These are phyloP conservation scores for Fusarium sp. DNA, from an alignment of 2,329 filamentous ascomycete genomes.

Conservation along the genomic window DNA sequence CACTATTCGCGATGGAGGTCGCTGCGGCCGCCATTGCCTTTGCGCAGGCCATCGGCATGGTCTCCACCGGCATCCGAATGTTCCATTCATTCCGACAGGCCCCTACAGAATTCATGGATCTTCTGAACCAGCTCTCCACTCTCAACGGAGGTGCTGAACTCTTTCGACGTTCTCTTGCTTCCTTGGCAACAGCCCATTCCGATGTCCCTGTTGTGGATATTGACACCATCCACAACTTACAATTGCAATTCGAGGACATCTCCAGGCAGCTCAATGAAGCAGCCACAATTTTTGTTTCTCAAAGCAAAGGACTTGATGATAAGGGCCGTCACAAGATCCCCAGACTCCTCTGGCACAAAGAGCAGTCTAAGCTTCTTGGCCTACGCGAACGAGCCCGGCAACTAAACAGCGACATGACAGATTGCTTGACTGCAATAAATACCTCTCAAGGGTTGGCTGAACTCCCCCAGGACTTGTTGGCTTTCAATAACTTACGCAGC, in stretches of 20 bases:
- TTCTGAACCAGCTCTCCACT: not conserved
- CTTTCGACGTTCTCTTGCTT: not conserved
- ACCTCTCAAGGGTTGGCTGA: too few relatives aligned
- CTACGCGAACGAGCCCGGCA: too few relatives aligned
- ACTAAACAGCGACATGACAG: too few relatives aligned
- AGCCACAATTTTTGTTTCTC: not conserved
- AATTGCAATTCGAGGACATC: not conserved
- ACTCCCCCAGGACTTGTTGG: too few relatives aligned
- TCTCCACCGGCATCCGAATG: not conserved
- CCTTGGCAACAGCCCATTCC: not conserved
- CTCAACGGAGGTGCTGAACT: not conserved
- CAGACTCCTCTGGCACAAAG: too few relatives aligned
- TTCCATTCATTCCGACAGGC: not conserved
- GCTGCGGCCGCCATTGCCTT: not conserved
- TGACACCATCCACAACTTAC: not conserved
- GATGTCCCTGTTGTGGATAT: not conserved
- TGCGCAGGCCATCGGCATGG: not conserved
- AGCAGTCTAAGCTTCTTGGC: too few relatives aligned
- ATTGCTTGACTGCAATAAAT: too few relatives aligned
- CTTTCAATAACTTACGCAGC: too few relatives aligned
- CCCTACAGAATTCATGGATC: not conserved
- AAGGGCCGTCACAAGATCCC: not conserved
- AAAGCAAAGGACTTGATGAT: not conserved
- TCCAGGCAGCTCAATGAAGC: not conserved
- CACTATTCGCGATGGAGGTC: not conserved